phyloP scores from a whole-genome alignment of 768 basidiomycete species.

The Artomyces pyxidatus region DNA sequence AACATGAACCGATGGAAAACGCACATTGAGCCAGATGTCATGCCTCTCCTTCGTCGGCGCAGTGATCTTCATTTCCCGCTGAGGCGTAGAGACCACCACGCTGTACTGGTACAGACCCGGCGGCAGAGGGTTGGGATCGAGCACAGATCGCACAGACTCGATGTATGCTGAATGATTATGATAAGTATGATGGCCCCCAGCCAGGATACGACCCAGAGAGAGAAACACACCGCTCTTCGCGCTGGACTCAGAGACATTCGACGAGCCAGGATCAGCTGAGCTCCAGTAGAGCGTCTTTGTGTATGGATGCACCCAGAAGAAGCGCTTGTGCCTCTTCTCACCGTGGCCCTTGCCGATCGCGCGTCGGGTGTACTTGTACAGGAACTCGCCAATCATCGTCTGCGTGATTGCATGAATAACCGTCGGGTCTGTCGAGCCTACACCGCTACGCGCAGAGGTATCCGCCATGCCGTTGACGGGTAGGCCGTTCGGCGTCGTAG shows the following conservation, averaged over 20 bases:
- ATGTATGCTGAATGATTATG: constrained; percentile 65
- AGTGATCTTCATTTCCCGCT: constrained; percentile 98
- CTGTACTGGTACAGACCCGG: constrained; percentile 90
- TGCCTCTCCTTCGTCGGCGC: constrained; percentile 92
- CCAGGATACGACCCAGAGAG: constrained; percentile 2
- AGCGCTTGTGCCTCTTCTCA: constrained; percentile 83
- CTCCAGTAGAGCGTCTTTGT: constrained; percentile 98
- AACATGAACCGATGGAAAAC: constrained; percentile 19
- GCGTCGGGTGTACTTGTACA: constrained; percentile 94
- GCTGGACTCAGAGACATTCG: constrained; percentile 81
- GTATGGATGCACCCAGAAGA: constrained; percentile 99
- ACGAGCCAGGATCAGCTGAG: constrained; percentile 85
- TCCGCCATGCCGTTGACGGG: constrained; percentile 17
- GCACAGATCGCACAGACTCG: constrained; percentile 83
- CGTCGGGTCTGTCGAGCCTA: constrained; percentile 72
- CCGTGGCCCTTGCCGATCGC: constrained; percentile 87
- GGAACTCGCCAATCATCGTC: constrained; percentile 98
- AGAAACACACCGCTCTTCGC: constrained; percentile 86
- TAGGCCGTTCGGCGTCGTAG: constrained; percentile 37
- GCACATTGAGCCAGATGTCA: constrained; percentile 91
- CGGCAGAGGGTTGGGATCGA: constrained; percentile 94
- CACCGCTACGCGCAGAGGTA: constrained; percentile 9
- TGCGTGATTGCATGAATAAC: constrained; percentile 97
- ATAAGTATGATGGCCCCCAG: background rate
- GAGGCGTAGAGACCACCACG: constrained; percentile 85